Evolutionary conservation across 495 filamentous ascomycete species (phyloP).

Genomic region (Talaromyces nanjingensis): DNA sequence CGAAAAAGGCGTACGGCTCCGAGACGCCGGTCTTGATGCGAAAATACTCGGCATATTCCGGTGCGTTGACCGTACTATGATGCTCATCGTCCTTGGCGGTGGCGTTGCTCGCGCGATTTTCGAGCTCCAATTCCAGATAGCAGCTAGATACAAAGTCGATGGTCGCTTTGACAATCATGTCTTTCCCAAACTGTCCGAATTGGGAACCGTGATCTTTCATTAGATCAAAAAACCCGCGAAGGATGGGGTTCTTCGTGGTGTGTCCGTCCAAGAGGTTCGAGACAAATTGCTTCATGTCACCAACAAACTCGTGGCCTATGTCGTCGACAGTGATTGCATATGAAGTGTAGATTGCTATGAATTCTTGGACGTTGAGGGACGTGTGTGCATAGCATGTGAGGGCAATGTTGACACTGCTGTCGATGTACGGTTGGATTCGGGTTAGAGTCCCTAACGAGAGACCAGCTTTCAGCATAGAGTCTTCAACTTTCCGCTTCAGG

Average conservation of each 20-base stretch:
- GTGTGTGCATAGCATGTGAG: neutral
- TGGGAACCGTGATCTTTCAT: neutral
- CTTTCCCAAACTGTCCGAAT: neutral
- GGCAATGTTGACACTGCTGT: slow-evolving; percentile 2
- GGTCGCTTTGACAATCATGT: neutral
- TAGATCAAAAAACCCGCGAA: neutral
- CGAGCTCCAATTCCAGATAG: neutral
- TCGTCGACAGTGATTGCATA: neutral
- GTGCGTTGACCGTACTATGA: neutral
- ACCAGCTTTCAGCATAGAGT: neutral
- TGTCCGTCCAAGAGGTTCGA: neutral
- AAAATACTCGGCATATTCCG: neutral
- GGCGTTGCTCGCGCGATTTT: neutral
- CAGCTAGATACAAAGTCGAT: neutral
- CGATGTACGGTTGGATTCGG: neutral
- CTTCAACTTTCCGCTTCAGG: neutral
- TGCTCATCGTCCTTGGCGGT: neutral
- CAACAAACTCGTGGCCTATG: slow-evolving; percentile 1
- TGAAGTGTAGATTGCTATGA: neutral
- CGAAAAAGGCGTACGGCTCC: neutral
- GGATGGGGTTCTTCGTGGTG: neutral
- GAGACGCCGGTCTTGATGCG: neutral
- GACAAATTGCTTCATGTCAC: neutral
- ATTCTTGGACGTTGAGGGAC: neutral
- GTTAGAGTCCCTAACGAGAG: neutral